Evolutionary conservation across 2,329 filamentous ascomycete genomes (phyloP).

Genomic region (Stemphylium beticola): DNA sequence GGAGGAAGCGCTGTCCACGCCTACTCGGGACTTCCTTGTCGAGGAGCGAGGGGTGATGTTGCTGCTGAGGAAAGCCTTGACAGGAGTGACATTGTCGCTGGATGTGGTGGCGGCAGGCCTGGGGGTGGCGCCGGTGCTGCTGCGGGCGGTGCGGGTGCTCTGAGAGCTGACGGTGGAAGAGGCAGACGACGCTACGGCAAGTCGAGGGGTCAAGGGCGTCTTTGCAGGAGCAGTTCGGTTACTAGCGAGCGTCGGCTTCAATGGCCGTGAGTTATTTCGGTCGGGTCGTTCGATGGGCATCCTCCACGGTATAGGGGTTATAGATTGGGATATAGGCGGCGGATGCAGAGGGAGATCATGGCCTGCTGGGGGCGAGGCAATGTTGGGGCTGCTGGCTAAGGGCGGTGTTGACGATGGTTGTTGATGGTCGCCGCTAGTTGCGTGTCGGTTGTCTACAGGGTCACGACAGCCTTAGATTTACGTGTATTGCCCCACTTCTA

Average conservation of each 20-base stretch:
- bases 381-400: constrained; percentile 33
- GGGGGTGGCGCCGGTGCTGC: constrained; percentile 35
- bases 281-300: constrained; percentile 51
- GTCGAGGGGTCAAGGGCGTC: constrained; percentile 65
- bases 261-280: constrained; percentile 62
- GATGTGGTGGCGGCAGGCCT: constrained; percentile 40
- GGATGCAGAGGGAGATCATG: constrained; percentile 35
- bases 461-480: constrained; percentile 23
- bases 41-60: constrained; percentile 83
- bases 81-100: constrained; percentile 61
- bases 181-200: constrained; percentile 52
- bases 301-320: constrained; percentile 28
- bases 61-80: constrained; percentile 63
- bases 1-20: constrained; percentile 68
- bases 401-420: constrained; percentile 29
- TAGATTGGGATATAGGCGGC: constrained; percentile 21
- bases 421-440: constrained; percentile 23
- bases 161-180: constrained; percentile 38
- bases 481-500: constrained; percentile 18
- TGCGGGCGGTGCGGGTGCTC: constrained; percentile 35
- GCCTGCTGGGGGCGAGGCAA: constrained; percentile 31
- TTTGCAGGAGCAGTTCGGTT: constrained; percentile 59
- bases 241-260: constrained; percentile 72
- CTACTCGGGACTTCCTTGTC: constrained; percentile 68
- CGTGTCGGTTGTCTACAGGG: constrained; percentile 16